Base-by-base conservation (phyloP, 345 rosid genomes). In the Camelina laxa region DNA sequence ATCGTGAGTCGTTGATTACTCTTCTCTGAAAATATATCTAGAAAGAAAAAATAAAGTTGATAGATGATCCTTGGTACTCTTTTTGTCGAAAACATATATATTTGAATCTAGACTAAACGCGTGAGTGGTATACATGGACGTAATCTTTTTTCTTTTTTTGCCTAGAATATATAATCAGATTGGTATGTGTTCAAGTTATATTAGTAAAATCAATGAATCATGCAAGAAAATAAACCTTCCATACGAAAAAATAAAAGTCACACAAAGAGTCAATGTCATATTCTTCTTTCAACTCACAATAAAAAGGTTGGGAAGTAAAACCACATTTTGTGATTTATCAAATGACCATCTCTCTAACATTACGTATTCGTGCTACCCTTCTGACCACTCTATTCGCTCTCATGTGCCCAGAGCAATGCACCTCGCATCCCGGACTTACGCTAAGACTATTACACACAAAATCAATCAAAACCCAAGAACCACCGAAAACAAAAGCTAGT, bases 271-370 rank as follows among this genome's bases (percentile, higher is more conserved):
- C 69, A 31, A 2, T 50, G 35, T 7, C 73, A 22, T 44, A 39
- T 31, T 45, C 15, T 56, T 60, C 9, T 36, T 16, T 8, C 1
- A 7, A 49, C 61, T 58, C 33, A 50, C 51, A 16, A 45, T 17
- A 61, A 33, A 53, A 69, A 15, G 50, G 54, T 33, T 4, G 6
- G 6, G 14, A 75, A 39, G 1, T 10, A 24, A n/a, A 22, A 36
- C 42, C 38, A 51, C n/a, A 27, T 51, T 30, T 21, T 53, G 51
- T 30, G 7, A 33, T 33, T 68, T 5, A 60, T 31, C 56, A 68
- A 60, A 68, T 68, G 79, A 41, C 69, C n/a, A 60, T 60, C 56
- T 67, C 73, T 39, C 68, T 39, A 19, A 30, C 62, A 59, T 30
- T 68, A 55, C 19, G 7, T 57, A 11, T 44, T 6, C 56, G 48